Evolutionary conservation across 768 basidiomycete species (phyloP).

Genomic region (Sistotremastrum niveocremeum): DNA sequence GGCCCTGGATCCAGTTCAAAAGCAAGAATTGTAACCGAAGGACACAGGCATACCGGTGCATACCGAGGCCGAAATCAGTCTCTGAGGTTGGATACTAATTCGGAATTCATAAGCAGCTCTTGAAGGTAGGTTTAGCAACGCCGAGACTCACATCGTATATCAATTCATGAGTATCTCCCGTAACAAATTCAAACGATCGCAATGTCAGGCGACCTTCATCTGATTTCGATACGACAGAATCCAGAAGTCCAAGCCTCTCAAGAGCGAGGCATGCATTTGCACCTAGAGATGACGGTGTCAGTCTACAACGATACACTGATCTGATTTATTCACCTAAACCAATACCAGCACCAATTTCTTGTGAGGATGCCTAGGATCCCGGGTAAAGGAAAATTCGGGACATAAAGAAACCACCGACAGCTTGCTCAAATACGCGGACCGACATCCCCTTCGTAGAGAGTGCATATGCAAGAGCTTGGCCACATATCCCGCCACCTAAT

Average conservation of each 20-base stretch:
- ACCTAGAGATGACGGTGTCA: slow-evolving; percentile 22
- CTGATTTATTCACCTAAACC: slow-evolving; percentile 25
- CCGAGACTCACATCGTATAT: slow-evolving; percentile 28
- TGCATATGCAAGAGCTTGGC: slow-evolving; percentile 34
- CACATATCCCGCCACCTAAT: slow-evolving; percentile 43
- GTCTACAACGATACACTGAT: not conserved
- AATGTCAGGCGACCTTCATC: slow-evolving; percentile 19
- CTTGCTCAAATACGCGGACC: slow-evolving; percentile 39
- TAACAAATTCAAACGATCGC: slow-evolving; percentile 26
- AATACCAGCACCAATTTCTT: slow-evolving; percentile 43
- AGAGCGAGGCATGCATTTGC: slow-evolving; percentile 37
- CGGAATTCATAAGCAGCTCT: not conserved
- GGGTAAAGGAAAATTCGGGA: not conserved
- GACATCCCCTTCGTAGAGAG: slow-evolving; percentile 28
- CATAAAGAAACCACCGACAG: slow-evolving; percentile 19
- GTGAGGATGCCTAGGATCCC: slow-evolving; percentile 27
- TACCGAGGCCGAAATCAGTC: slow-evolving; percentile 27
- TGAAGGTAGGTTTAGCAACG: not conserved
- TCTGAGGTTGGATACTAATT: slow-evolving; percentile 20
- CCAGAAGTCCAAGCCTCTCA: slow-evolving; percentile 29
- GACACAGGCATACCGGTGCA: slow-evolving; percentile 27
- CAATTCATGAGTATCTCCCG: slow-evolving; percentile 30
- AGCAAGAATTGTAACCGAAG: not conserved
- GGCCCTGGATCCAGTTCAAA: slow-evolving; percentile 21
- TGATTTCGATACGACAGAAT: slow-evolving; percentile 25